Evolutionary conservation across 2,329 filamentous ascomycete genomes (phyloP).

Genomic region (Fusarium bactridioides): DNA sequence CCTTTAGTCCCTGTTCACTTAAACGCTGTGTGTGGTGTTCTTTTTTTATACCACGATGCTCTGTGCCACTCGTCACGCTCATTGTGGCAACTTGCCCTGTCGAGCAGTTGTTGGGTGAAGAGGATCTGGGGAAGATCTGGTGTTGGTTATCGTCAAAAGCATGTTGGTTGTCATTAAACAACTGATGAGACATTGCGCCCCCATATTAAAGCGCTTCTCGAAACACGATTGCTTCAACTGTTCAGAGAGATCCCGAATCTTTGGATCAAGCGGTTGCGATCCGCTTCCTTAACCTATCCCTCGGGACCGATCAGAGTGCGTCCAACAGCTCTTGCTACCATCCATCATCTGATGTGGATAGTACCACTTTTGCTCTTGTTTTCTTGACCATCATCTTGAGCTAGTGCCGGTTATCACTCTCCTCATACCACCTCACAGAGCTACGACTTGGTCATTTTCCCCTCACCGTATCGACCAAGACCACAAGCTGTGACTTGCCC

Average conservation of each 20-base stretch:
- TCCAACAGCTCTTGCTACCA: constrained; percentile 1
- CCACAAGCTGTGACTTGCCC: constrained; percentile 25
- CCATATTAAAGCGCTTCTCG: constrained; percentile 27
- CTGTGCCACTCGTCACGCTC: constrained; percentile 3
- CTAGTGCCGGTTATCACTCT: constrained; percentile 13
- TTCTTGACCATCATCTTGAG: constrained; percentile 5
- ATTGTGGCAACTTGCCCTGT: constrained; percentile 10
- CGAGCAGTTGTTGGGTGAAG: constrained; percentile 1
- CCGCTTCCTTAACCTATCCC: constrained; percentile 7
- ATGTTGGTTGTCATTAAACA: constrained; percentile 14
- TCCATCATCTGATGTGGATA: constrained; percentile 10
- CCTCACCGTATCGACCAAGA: constrained; percentile 22
- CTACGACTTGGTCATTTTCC: constrained; percentile 7
- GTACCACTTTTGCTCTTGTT: neutral
- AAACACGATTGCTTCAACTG: constrained; percentile 17
- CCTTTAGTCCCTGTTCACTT: constrained; percentile 8
- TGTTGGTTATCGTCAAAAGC: constrained; percentile 21
- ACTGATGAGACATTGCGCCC: constrained; percentile 14
- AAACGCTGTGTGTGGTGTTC: constrained; percentile 15
- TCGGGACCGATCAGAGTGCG: constrained; percentile 3
- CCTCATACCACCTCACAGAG: constrained; percentile 10
- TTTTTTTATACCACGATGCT: constrained; percentile 28
- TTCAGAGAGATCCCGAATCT: neutral
- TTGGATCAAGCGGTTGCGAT: constrained; percentile 12
- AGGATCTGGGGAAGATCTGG: constrained; percentile 18